These are phyloP conservation scores for Sarcomyxa edulis DNA, from an alignment of 768 basidiomycete genomes.

Conservation along the genomic window DNA sequence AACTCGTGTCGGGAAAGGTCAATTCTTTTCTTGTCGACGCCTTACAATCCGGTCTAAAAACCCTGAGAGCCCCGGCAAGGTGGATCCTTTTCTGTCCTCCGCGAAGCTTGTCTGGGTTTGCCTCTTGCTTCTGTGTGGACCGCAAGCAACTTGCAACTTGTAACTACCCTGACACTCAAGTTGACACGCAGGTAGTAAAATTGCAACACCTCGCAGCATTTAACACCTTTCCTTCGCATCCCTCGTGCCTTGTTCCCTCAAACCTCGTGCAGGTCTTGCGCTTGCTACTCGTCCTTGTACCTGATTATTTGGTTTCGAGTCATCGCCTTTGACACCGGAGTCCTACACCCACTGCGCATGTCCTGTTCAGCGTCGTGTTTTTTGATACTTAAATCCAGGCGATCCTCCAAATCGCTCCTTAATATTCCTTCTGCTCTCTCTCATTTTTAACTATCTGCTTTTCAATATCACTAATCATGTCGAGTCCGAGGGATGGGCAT, in stretches of 20 bases:
- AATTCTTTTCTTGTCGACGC: constrained; percentile 16
- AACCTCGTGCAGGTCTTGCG: background rate
- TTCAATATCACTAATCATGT: constrained; percentile 50
- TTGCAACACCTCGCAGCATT: too few relatives aligned
- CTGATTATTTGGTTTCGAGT: too few relatives aligned
- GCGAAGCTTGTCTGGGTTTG: constrained; percentile 21
- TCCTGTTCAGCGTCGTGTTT: constrained; percentile 13
- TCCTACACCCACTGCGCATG: too few relatives aligned
- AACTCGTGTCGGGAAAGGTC: constrained; percentile 30
- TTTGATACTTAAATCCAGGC: constrained; percentile 40
- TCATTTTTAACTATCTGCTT: constrained; percentile 44
- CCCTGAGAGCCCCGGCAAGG: constrained; percentile 8
- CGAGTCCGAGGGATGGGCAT: constrained; percentile 67
- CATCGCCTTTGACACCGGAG: too few relatives aligned
- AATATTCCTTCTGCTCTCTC: constrained; percentile 39
- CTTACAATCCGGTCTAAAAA: constrained; percentile 10
- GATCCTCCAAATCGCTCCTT: constrained; percentile 40
- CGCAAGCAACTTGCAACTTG: too few relatives aligned
- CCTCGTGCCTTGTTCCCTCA: too few relatives aligned
- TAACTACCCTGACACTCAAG: too few relatives aligned
- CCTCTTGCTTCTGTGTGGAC: too few relatives aligned
- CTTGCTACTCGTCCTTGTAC: constrained; percentile 6
- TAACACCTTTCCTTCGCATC: too few relatives aligned
- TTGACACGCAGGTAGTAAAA: too few relatives aligned
- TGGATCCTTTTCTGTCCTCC: constrained; percentile 12